These are phyloP conservation scores for Mortierella sp. DNA, from an alignment of 371 early-diverging fungal species.

Conservation along the genomic window DNA sequence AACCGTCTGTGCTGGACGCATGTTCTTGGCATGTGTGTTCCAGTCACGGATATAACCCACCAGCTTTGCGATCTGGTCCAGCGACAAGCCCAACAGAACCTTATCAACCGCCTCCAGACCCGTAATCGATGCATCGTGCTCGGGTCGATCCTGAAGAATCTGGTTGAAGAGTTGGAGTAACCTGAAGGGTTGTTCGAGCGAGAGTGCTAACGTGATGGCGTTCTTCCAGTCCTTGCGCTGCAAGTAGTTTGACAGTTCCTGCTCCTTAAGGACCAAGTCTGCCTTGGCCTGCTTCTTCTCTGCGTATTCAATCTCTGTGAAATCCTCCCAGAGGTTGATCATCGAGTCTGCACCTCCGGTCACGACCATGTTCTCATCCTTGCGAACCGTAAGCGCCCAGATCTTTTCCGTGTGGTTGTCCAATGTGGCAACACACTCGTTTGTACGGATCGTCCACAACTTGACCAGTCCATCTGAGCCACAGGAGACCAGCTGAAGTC, in stretches of 20 bases:
- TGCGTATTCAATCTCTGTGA: constrained; percentile 85
- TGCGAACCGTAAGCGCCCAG: constrained; percentile 87
- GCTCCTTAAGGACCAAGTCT: constrained; percentile 84
- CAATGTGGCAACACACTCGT: constrained; percentile 89
- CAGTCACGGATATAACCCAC: constrained; percentile 91
- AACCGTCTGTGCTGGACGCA: constrained; percentile 84
- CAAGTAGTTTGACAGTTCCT: constrained; percentile 89
- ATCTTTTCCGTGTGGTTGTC: constrained; percentile 96
- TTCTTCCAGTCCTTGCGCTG: constrained; percentile 89
- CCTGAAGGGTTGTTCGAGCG: constrained; percentile 90
- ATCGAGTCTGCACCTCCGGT: constrained; percentile 94
- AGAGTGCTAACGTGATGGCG: constrained; percentile 92
- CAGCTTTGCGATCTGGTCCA: constrained; percentile 77
- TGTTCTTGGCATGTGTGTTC: constrained; percentile 92
- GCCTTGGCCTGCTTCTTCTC: constrained; percentile 73
- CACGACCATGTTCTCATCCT: constrained; percentile 80
- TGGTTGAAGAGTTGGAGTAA: constrained; percentile 80
- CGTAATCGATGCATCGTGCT: constrained; percentile 63
- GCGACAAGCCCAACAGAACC: constrained; percentile 67
- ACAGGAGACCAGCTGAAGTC: constrained; percentile 87
- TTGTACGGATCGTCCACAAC: constrained; percentile 93
- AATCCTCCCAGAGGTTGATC: constrained; percentile 92
- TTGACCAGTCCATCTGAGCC: constrained; percentile 96
- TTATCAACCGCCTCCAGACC: constrained; percentile 75
- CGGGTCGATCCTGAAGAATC: constrained; percentile 64